Base-by-base conservation (phyloP, 2,329 filamentous ascomycete genomes). In the Colletotrichum karsti region DNA sequence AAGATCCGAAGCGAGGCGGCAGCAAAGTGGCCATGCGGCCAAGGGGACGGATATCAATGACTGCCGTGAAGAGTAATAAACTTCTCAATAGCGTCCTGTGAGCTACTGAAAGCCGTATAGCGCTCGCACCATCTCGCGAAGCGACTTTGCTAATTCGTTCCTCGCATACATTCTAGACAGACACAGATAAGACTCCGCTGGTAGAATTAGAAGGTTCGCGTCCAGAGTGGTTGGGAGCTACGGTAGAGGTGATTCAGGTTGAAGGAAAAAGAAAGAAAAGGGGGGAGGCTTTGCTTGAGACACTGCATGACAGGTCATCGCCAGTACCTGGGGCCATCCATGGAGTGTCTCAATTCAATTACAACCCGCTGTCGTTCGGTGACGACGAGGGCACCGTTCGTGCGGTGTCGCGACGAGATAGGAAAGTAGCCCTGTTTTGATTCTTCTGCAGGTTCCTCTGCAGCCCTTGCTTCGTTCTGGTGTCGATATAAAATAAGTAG, bases 241-340 rank as follows among this genome's bases (percentile, higher is more conserved):
- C 44, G 28, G 37, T 28, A 33, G 26, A 62, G 26, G 13, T 53
- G 53, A 53, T 63, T 63, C 59, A 53, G 59, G 44, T 63, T 22
- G 20, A 30, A 39, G 18, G 37, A 46, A 63, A 63, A 67, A 63
- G 53, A 57, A 67, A 63, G n/a, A 33, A 58, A 42, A 48, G 46
- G 18, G 28, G 53, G 58, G 28, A 44, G 58, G 51, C 26, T 59
- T 22, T 63, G 37, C 59, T 51, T 24, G 64, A 53, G 59, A 67
- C 51, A 30, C 44, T 42, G 53, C 20, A 48, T 63, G 51, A 58
- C 64, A 67, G 59, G 51, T 63, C 64, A 63, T 54, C 48, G 41
- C 22, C 33, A 18, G 50, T 41, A 33, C 13, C 30, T 53, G 20
- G 8, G 20, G n/a, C n/a, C 28, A 42, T 41, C 46, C 53, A 13